phyloP scores from a whole-genome alignment of 139 green algal species.

The Coelastrella sp. region DNA sequence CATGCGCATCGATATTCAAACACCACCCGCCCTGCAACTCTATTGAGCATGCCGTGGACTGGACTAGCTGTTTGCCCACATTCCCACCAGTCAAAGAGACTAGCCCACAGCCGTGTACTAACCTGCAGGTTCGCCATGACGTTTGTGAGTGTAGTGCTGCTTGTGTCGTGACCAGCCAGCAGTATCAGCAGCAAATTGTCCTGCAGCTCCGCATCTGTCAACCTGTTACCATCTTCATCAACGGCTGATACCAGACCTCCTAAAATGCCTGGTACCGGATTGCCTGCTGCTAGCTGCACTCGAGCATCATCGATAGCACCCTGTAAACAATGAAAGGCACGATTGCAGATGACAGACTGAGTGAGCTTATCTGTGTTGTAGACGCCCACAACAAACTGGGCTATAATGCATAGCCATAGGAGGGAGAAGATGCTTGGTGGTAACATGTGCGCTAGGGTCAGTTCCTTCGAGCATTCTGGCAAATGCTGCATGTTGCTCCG shows the following conservation, averaged over 20 bases:
- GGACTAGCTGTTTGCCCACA: no score
- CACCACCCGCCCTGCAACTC: no score
- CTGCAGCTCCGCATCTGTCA: slow-evolving; percentile 12
- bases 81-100: background rate
- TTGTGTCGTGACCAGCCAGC: slow-evolving; percentile 45
- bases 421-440: no score
- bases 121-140: slow-evolving; percentile 31
- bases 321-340: background rate
- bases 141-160: slow-evolving; percentile 31
- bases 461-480: no score
- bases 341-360: background rate
- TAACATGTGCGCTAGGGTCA: no score
- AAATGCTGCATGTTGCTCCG: no score
- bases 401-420: no score
- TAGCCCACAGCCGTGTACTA: background rate
- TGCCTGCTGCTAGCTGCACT: slow-evolving; percentile 18
- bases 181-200: slow-evolving; percentile 48
- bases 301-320: slow-evolving; percentile 23
- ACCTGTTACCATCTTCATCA: slow-evolving; percentile 36
- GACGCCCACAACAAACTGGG: no score
- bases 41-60: no score
- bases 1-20: no score
- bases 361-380: background rate
- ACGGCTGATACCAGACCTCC: slow-evolving; percentile 33
- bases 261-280: slow-evolving; percentile 1